Evolutionary conservation across 768 basidiomycete species (phyloP).

Genomic region (Galerina marginata): DNA sequence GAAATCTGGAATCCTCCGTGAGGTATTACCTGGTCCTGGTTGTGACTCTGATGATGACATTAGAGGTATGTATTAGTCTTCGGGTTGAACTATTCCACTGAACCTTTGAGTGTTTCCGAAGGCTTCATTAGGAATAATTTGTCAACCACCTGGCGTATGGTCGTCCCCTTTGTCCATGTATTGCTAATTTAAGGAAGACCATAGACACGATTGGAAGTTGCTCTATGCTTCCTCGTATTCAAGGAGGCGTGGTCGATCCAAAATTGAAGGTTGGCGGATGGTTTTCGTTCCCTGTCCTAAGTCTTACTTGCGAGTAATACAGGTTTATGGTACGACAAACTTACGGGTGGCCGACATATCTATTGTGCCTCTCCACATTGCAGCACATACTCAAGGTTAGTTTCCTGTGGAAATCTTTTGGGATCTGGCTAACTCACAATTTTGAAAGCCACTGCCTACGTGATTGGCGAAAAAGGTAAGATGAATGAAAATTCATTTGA

Average conservation of each 20-base stretch:
- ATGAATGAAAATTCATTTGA: no score
- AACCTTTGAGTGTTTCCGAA: not conserved
- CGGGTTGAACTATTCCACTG: not conserved
- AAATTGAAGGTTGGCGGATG: slow-evolving; percentile 40
- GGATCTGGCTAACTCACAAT: not conserved
- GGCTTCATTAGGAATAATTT: slow-evolving; percentile 30
- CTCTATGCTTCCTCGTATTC: slow-evolving; percentile 59
- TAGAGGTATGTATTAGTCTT: slow-evolving; percentile 11
- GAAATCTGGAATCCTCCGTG: slow-evolving; percentile 25
- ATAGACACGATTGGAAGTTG: slow-evolving; percentile 53
- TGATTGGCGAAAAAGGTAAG: slow-evolving; percentile 13
- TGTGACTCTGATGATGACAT: slow-evolving; percentile 39
- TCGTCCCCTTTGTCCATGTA: not conserved
- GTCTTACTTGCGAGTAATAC: not conserved
- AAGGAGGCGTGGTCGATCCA: slow-evolving; percentile 57
- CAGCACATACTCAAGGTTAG: slow-evolving; percentile 50
- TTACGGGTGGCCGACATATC: slow-evolving; percentile 62
- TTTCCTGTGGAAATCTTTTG: not conserved
- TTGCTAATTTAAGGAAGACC: not conserved
- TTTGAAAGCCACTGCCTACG: slow-evolving; percentile 8
- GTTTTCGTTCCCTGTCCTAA: no score
- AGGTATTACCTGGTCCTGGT: slow-evolving; percentile 39
- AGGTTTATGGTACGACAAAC: slow-evolving; percentile 64
- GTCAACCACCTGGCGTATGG: slow-evolving; percentile 23
- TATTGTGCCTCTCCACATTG: slow-evolving; percentile 55